phyloP scores from a whole-genome alignment of 257 asterid genomes.

The Asclepias syriaca region DNA sequence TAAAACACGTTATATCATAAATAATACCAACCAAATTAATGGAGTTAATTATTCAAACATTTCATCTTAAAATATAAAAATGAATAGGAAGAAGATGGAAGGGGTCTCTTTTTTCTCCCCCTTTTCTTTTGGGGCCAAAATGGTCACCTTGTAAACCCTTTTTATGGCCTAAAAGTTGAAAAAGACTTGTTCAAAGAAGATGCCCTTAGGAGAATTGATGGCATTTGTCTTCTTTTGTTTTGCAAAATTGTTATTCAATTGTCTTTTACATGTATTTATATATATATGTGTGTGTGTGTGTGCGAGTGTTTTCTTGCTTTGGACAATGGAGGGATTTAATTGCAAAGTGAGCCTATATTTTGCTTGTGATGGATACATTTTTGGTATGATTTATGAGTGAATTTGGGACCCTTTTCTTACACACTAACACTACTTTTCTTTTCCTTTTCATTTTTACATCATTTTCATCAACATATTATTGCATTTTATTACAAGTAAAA shows the following conservation, averaged over 20 bases:
- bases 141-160: constrained; percentile 17
- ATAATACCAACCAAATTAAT: too few species aligned
- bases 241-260: neutral
- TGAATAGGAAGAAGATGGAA: neutral
- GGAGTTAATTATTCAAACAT: too few species aligned
- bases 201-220: constrained; percentile 14
- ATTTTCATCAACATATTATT: constrained; percentile 2
- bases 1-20: too few species aligned
- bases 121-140: constrained; percentile 1
- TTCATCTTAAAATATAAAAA: too few species aligned
- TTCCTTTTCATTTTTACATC: neutral
- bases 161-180: constrained; percentile 18
- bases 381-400: constrained; percentile 25
- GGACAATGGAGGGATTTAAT: constrained; percentile 11
- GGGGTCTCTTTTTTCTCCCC: too few species aligned
- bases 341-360: constrained; percentile 12
- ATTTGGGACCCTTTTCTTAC: neutral
- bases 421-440: neutral
- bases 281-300: too few species aligned
- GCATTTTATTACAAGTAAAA: neutral
- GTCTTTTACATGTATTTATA: neutral
- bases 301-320: neutral
- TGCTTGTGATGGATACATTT: constrained; percentile 18
- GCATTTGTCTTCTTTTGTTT: constrained; percentile 9
- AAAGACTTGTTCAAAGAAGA: constrained; percentile 19